Percentiles rank a stretch among this genome's conserved stretches.
Conservation (phyloP, 495 filamentous ascomycete genomes). For the Talaromyces stipitatus region DNA sequence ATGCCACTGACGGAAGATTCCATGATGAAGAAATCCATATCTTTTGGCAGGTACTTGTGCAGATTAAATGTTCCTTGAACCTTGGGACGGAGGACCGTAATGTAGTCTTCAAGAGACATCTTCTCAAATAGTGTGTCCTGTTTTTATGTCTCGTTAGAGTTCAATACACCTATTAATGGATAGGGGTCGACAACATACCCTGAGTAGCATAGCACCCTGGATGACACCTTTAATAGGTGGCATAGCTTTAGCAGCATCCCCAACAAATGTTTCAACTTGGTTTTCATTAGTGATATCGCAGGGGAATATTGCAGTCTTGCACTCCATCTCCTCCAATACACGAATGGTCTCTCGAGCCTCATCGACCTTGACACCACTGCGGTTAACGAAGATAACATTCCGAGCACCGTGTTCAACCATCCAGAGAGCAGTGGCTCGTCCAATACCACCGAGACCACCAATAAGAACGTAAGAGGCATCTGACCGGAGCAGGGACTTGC, state of each 20-base stretch:
- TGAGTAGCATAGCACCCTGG: conserved; percentile 34
- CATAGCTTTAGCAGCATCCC: neutral
- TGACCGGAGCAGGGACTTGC: neutral
- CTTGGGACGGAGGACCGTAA: conserved; percentile 7
- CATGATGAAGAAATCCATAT: conserved; percentile 54
- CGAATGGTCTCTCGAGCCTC: conserved; percentile 18
- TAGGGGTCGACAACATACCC: neutral
- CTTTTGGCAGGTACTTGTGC: conserved; percentile 6
- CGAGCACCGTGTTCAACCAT: conserved; percentile 47
- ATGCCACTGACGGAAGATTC: conserved; percentile 48
- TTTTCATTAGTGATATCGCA: neutral
- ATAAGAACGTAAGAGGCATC: conserved; percentile 39
- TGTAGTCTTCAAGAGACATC: conserved; percentile 14
- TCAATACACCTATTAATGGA: neutral
- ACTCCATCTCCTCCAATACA: conserved; percentile 24
- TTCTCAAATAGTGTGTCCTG: conserved; percentile 14
- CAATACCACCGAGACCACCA: conserved; percentile 50
- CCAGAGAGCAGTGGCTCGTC: conserved; percentile 42
- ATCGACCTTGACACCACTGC: conserved; percentile 10
- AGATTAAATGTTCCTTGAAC: conserved; percentile 12
- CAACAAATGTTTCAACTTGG: neutral
- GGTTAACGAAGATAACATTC: conserved; percentile 44
- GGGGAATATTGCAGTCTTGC: neutral
- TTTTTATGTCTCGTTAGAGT: neutral
- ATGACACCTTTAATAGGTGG: conserved; percentile 31